Conservation (phyloP, 306 rosid species). For the Quercus mongolica region DNA sequence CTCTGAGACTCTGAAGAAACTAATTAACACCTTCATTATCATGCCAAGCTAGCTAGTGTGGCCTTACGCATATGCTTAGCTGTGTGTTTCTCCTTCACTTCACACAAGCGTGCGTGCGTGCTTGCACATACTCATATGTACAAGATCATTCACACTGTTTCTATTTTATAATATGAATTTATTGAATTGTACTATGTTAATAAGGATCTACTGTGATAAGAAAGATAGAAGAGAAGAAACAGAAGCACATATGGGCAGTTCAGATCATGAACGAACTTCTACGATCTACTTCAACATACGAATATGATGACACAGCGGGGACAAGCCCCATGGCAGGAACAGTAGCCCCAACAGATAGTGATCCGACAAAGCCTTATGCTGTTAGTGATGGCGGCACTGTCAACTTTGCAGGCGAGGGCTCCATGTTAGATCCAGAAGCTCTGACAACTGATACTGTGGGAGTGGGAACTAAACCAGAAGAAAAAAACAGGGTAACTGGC, state of each 20-base stretch:
- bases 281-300: not conserved
- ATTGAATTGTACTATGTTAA: not conserved
- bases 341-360: not conserved
- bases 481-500: too few species aligned
- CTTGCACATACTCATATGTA: not conserved
- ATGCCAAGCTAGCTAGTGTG: too few species aligned
- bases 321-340: not conserved
- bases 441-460: too few species aligned
- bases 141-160: not conserved
- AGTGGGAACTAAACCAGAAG: too few species aligned
- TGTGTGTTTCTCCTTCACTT: not conserved
- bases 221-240: not conserved
- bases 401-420: too few species aligned
- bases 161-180: not conserved
- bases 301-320: not conserved
- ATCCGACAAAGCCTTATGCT: not conserved
- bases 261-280: not conserved
- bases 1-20: too few species aligned
- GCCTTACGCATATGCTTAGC: too few species aligned
- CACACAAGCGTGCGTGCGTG: not conserved
- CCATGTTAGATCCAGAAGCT: too few species aligned
- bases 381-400: not conserved
- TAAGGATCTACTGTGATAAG: not conserved
- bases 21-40: too few species aligned
- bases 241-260: not conserved